phyloP scores from a whole-genome alignment of 192 early-diverging fungal genomes.

The Umbelopsis sp. region DNA sequence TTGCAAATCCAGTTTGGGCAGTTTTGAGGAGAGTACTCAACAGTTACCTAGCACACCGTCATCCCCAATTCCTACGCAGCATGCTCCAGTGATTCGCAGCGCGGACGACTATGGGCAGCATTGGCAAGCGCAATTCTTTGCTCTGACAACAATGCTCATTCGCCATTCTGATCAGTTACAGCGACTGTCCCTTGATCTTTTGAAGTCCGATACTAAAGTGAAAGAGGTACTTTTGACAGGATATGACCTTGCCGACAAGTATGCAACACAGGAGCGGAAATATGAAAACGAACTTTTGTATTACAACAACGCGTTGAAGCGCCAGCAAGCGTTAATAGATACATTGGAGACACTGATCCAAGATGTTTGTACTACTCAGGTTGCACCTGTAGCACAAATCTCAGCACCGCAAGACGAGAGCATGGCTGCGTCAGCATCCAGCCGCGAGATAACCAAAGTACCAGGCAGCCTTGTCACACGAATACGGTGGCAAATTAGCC shows the following conservation, averaged over 20 bases:
- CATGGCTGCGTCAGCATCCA: neutral
- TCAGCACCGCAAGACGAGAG: neutral
- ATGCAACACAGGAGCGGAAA: slow-evolving; percentile 28
- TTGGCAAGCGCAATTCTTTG: slow-evolving; percentile 26
- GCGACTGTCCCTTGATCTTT: slow-evolving; percentile 28
- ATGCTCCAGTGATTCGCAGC: neutral
- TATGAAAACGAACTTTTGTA: slow-evolving; percentile 29
- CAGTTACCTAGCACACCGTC: neutral
- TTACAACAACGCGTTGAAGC: slow-evolving; percentile 24
- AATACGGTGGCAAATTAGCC: slow-evolving; percentile 31
- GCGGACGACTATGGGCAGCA: neutral
- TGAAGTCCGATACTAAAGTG: slow-evolving; percentile 33
- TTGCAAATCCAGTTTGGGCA: neutral
- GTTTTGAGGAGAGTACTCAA: neutral
- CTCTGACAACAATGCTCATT: slow-evolving; percentile 26
- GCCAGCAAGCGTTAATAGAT: slow-evolving; percentile 30
- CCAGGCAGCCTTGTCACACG: slow-evolving; percentile 9
- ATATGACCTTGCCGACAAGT: neutral
- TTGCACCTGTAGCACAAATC: neutral
- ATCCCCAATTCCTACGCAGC: slow-evolving; percentile 3
- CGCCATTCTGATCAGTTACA: slow-evolving; percentile 34
- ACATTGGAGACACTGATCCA: slow-evolving; percentile 24
- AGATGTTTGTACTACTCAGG: slow-evolving; percentile 23
- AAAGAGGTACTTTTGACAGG: slow-evolving; percentile 23
- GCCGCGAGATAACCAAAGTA: neutral